Conservation (phyloP, 179 eudicot genomes). For the Sideroxylon spinosum region DNA sequence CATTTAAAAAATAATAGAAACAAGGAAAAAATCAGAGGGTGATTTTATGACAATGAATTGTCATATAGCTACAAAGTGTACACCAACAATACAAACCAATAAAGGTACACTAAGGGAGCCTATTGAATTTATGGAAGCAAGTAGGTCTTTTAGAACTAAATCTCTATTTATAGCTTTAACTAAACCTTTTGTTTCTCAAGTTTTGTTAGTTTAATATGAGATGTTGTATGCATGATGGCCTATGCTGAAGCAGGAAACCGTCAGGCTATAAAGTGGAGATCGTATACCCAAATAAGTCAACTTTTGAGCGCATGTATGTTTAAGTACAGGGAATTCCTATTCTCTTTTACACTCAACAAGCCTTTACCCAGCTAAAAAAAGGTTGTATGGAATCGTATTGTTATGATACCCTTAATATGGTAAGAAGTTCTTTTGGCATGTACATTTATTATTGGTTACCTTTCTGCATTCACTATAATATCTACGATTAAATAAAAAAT, state of each 20-base stretch:
- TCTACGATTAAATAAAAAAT: neutral
- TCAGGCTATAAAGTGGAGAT: conserved; percentile 31
- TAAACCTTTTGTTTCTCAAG: neutral
- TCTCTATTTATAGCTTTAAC: conserved; percentile 6
- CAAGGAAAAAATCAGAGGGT: conserved; percentile 22
- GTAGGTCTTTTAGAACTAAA: conserved; percentile 33
- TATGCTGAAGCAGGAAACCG: conserved; percentile 44
- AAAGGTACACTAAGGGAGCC: conserved; percentile 30
- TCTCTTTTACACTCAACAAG: neutral
- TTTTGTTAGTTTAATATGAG: neutral
- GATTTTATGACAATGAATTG: conserved; percentile 22
- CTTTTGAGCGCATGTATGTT: conserved; percentile 1
- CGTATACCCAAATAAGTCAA: conserved; percentile 35
- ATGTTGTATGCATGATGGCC: conserved; percentile 14
- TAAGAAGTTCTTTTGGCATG: neutral
- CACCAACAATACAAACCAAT: conserved; percentile 28
- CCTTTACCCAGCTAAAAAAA: neutral
- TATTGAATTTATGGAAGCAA: conserved; percentile 30
- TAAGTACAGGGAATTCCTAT: neutral
- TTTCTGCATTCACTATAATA: neutral
- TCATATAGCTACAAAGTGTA: conserved; percentile 22
- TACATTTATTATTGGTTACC: neutral
- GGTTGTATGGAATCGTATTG: too few species aligned
- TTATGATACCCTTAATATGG: neutral
- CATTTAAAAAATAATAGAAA: conserved; percentile 16